These are phyloP conservation scores for Talaromyces ruber DNA, from an alignment of 495 filamentous ascomycete genomes.

Conservation along the genomic window DNA sequence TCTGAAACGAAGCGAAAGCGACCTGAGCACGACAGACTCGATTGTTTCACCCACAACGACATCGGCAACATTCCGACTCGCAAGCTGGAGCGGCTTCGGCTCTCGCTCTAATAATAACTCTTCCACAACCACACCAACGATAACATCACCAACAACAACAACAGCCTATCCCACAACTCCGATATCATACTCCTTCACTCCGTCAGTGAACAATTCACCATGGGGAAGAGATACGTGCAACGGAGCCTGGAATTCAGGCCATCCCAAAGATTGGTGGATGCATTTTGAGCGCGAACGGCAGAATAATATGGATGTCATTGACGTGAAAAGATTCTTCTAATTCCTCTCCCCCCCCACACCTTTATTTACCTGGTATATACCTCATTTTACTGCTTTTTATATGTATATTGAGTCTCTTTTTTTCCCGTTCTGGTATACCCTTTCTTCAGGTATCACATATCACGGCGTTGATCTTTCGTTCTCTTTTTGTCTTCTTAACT, in stretches of 20 bases:
- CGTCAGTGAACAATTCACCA: constrained; percentile 20
- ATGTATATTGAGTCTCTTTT: background rate
- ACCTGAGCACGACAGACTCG: constrained; percentile 17
- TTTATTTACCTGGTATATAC: constrained; percentile 4
- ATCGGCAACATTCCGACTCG: background rate
- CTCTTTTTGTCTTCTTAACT: background rate
- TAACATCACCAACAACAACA: background rate
- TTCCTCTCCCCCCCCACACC: constrained; percentile 2
- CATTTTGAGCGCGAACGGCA: constrained; percentile 42
- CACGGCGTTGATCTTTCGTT: background rate
- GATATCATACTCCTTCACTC: constrained; percentile 23
- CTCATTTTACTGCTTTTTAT: background rate
- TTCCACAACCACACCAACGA: background rate
- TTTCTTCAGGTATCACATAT: background rate
- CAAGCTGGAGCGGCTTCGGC: constrained; percentile 1
- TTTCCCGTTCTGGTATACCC: background rate
- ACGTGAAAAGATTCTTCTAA: constrained; percentile 33
- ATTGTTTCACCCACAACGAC: constrained; percentile 2
- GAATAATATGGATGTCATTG: constrained; percentile 27
- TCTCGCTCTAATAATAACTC: background rate
- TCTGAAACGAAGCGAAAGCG: constrained; percentile 14
- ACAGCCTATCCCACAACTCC: constrained; percentile 30
- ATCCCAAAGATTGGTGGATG: constrained; percentile 42
- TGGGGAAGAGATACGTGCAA: constrained; percentile 41
- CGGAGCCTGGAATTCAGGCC: constrained; percentile 36